phyloP scores from a whole-genome alignment of 257 asterid species.

The Rehmannia glutinosa region DNA sequence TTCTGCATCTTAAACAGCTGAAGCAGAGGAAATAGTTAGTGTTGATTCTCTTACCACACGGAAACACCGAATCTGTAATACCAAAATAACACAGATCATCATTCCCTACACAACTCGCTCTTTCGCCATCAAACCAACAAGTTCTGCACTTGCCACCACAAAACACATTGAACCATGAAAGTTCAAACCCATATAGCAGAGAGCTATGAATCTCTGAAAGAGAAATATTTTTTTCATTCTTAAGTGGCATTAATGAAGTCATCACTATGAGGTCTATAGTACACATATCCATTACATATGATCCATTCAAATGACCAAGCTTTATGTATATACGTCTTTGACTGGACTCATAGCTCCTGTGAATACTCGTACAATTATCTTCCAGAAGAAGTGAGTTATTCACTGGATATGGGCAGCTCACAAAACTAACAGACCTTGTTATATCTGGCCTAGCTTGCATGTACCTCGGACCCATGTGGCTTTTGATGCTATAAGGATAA shows the following conservation, averaged over 20 bases:
- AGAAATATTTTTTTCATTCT: neutral
- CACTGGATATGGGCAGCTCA: slow-evolving; percentile 20
- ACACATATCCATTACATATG: neutral
- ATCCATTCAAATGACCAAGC: slow-evolving; percentile 1
- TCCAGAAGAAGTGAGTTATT: slow-evolving; percentile 1
- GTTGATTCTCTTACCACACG: too few species aligned
- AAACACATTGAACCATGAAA: slow-evolving; percentile 7
- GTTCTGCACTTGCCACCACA: neutral
- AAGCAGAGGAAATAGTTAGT: too few species aligned
- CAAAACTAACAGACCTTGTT: too few species aligned
- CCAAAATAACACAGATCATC: neutral
- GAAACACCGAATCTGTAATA: too few species aligned
- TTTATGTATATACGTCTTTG: slow-evolving; percentile 11
- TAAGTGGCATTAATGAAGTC: neutral
- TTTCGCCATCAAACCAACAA: neutral
- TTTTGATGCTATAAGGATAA: neutral
- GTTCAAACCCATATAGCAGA: slow-evolving; percentile 26
- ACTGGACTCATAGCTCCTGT: neutral
- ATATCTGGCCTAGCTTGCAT: neutral
- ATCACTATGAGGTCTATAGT: neutral
- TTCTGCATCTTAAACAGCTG: too few species aligned
- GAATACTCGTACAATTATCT: neutral
- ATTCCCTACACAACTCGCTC: neutral
- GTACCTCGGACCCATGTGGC: too few species aligned
- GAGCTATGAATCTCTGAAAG: slow-evolving; percentile 21